Base-by-base conservation (phyloP, 345 rosid species). In the Camelina hispida region DNA sequence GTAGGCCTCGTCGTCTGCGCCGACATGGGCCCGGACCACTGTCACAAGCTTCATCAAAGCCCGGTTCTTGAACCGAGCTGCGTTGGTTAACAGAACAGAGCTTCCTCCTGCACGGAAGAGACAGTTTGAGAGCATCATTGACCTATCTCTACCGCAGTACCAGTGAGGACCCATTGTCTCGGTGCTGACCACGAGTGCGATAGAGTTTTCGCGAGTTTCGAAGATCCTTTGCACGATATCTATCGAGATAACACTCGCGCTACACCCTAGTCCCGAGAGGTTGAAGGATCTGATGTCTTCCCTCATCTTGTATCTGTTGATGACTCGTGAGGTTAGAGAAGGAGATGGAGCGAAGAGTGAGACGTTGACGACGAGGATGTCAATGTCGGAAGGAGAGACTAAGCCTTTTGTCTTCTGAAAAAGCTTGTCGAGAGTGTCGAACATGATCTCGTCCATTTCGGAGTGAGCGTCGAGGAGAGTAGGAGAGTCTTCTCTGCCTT, bases 51-150 rank as follows among this genome's bases (percentile, higher is more conserved):
- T 88, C 85, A 87, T 66, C 62, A 86, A 40, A 15, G 90, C 86
- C 71, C 56, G 23, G 56, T 70, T 71, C 77, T 85, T 85, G 22
- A 85, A 47, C 28, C 81, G 56, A 18, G 75, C 40, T 17, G 78
- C 76, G 85, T 91, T 89, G 7, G 96, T 89, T 59, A 91, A 50
- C 18, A 91, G 80, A 77, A 91, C 81, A 3, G 97, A 85, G 62
- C 93, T 84, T 30, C 97, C 96, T 46, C 97, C 96, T 0, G 84
- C 76, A 1, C 96, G 83, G 60, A 91, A 91, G 37, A 91, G 81
- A 66, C 89, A 85, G 56, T 91, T 89, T 1, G 96, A 89, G 37
- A 88, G 82, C 72, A 89, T 82, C 97, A 89, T 91, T 2, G 97
- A 91, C 50, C 82, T 88, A 40, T 91, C 93, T 51, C 80, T 87